These are phyloP conservation scores for Nemania sp. DNA, from an alignment of 2,329 filamentous ascomycete species.

Conservation along the genomic window DNA sequence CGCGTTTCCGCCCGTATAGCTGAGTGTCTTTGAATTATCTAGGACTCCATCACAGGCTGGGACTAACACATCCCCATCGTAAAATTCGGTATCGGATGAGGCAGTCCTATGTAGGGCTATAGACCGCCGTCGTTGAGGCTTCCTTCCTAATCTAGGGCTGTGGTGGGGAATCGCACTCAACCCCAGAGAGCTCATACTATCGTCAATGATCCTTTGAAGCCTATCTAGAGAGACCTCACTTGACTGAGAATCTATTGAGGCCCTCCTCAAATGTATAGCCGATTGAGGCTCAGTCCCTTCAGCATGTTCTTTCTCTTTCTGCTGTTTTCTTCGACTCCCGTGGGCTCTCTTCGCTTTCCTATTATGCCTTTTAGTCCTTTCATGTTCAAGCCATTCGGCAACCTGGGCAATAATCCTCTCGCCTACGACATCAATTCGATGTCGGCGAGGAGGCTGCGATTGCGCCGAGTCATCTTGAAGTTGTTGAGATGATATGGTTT, in stretches of 20 bases:
- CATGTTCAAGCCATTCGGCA: constrained; percentile 83
- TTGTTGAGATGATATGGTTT: constrained; percentile 46
- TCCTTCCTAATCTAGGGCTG: constrained; percentile 58
- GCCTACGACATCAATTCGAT: constrained; percentile 54
- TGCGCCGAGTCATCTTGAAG: constrained; percentile 41
- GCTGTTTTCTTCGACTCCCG: constrained; percentile 56
- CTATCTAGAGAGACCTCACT: constrained; percentile 81
- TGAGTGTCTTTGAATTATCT: constrained; percentile 90
- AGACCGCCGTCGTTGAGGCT: constrained; percentile 53
- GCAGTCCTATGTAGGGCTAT: constrained; percentile 60
- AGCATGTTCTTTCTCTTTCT: constrained; percentile 37
- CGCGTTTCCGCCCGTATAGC: constrained; percentile 71
- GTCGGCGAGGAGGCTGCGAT: constrained; percentile 49
- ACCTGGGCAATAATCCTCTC: constrained; percentile 79
- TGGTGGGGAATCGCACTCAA: constrained; percentile 60
- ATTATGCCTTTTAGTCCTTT: constrained; percentile 74
- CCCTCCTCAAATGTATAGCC: constrained; percentile 51
- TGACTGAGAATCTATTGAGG: constrained; percentile 73
- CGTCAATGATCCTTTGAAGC: constrained; percentile 82
- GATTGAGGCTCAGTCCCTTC: constrained; percentile 36
- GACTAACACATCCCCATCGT: constrained; percentile 84
- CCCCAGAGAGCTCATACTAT: constrained; percentile 69
- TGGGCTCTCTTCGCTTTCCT: constrained; percentile 63
- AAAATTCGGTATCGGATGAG: constrained; percentile 87
- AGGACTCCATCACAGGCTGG: constrained; percentile 86